These are phyloP conservation scores for Pythium pectinolyticum DNA, from an alignment of 352 stramenopile genomes.

Conservation along the genomic window DNA sequence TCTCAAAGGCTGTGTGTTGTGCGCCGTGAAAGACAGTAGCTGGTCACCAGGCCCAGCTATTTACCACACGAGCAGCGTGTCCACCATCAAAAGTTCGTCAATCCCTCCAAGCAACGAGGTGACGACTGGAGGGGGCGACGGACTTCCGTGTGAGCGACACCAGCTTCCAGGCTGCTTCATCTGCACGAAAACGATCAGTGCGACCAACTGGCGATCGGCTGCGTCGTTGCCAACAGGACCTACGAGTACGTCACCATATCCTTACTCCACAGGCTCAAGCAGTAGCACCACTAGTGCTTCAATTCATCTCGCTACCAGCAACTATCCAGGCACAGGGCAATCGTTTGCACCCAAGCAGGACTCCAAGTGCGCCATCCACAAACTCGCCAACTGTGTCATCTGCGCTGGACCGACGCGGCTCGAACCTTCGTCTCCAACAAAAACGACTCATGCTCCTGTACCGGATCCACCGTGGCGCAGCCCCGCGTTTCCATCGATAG, in stretches of 20 bases:
- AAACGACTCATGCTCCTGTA: not conserved
- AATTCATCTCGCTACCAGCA: not conserved
- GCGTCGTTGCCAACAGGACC: too few species aligned
- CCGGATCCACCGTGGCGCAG: too few species aligned
- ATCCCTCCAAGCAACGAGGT: not conserved
- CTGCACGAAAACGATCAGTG: conserved; percentile 34
- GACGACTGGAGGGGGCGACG: not conserved
- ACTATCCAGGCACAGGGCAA: not conserved
- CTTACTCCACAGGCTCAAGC: not conserved
- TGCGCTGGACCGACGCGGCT: conserved; percentile 41
- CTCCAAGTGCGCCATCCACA: conserved; percentile 47
- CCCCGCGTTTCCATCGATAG: not conserved
- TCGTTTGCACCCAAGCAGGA: conserved; percentile 20
- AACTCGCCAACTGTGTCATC: conserved; percentile 70
- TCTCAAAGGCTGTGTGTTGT: conserved; percentile 65
- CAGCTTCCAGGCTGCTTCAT: conserved; percentile 65
- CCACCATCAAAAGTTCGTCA: not conserved
- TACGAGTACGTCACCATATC: too few species aligned
- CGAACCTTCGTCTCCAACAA: not conserved
- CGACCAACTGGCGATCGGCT: not conserved
- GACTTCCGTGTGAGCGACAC: conserved; percentile 47
- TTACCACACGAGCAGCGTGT: not conserved
- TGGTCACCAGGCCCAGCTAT: not conserved
- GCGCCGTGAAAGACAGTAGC: conserved; percentile 31
- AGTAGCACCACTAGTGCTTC: not conserved